A percentile compares a stretch with the other conserved stretches of the same genome.
Evolutionary conservation across 208 protist species (phyloP).

Genomic region (Leishmania tarentolae): DNA sequence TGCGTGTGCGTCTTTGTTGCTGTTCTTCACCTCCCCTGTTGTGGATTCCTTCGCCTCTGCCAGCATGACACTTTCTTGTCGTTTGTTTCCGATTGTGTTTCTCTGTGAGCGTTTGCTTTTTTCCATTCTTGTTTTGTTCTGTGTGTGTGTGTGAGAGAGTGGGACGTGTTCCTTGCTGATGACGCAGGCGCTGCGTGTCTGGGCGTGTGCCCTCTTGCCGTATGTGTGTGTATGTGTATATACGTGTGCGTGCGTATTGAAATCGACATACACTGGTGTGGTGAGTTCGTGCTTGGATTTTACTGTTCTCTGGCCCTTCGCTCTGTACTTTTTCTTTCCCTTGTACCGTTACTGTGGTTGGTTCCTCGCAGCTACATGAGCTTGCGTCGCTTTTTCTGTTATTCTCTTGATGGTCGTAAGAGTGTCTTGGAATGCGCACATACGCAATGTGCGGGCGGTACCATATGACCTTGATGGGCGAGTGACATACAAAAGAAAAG

Average conservation of each 20-base stretch:
- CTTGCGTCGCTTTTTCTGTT: neutral
- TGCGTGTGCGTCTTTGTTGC: neutral
- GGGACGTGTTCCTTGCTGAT: neutral
- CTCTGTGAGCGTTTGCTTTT: neutral
- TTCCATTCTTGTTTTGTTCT: neutral
- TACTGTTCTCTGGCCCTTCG: neutral
- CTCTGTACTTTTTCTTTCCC: neutral
- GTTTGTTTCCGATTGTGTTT: neutral
- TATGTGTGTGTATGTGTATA: conserved; percentile 7
- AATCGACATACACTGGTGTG: neutral
- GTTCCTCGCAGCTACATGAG: neutral
- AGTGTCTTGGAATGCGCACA: neutral
- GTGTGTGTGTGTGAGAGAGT: neutral
- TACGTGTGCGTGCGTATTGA: neutral
- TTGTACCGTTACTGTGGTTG: neutral
- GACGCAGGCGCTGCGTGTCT: neutral
- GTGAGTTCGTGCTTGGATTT: neutral
- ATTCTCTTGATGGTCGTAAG: neutral
- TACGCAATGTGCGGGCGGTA: neutral
- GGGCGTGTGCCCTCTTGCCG: neutral
- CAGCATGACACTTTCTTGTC: neutral
- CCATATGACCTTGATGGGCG: neutral
- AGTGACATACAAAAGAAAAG: neutral
- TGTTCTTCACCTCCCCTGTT: neutral
- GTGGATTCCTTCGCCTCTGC: neutral